phyloP scores from a whole-genome alignment of 805 yeast species.

The Zygoascus bituminiphila region DNA sequence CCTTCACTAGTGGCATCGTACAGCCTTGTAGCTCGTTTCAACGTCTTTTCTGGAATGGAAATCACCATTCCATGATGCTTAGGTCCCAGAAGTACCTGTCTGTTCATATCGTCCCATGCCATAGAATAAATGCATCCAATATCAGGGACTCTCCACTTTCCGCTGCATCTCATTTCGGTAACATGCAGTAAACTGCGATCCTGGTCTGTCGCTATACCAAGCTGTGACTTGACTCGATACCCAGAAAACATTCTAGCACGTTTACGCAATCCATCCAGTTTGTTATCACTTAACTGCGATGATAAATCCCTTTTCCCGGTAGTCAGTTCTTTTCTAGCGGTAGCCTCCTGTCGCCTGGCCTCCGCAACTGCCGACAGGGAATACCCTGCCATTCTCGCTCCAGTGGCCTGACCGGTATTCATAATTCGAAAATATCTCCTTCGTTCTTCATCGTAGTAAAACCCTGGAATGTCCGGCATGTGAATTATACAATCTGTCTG shows the following conservation, averaged over 20 bases:
- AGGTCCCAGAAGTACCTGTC: constrained; percentile 7
- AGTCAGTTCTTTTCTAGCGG: background rate
- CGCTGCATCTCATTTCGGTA: constrained; percentile 1
- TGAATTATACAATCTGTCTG: no score
- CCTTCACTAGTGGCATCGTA: background rate
- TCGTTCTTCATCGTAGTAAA: constrained; percentile 18
- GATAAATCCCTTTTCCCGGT: background rate
- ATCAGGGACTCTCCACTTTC: background rate
- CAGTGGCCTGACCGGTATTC: constrained; percentile 19
- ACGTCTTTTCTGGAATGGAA: background rate
- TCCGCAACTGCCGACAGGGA: constrained; percentile 13
- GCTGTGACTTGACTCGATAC: background rate
- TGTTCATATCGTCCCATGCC: constrained; percentile 13
- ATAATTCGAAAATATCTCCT: constrained; percentile 21
- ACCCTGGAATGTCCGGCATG: constrained; percentile 16
- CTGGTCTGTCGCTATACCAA: background rate
- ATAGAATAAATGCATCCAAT: constrained; percentile 3
- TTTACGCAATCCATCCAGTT: background rate
- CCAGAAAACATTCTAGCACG: background rate
- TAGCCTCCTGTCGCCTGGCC: background rate
- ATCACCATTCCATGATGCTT: constrained; percentile 1
- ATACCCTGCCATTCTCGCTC: constrained; percentile 17
- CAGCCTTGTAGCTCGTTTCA: background rate
- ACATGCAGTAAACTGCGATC: background rate
- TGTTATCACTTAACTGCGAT: background rate